phyloP scores from a whole-genome alignment of 768 basidiomycete species.

The Leccinum imitatum region DNA sequence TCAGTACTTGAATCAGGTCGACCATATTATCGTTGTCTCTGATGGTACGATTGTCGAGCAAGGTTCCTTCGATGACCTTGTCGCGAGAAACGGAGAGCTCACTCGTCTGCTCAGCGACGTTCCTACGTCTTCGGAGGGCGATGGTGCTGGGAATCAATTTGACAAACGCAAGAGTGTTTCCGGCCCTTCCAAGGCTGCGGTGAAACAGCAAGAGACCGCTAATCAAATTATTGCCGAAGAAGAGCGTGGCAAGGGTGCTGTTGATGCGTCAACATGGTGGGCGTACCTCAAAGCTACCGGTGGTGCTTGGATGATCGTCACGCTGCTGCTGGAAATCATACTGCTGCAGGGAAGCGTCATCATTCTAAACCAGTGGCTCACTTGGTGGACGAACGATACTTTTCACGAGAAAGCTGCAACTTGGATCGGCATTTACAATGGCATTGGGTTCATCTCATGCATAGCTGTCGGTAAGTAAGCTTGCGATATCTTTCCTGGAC shows the following conservation, averaged over 20 bases:
- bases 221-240: slow-evolving; percentile 25
- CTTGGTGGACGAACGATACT: slow-evolving; percentile 30
- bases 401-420: slow-evolving; percentile 23
- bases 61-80: slow-evolving; percentile 41
- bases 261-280: slow-evolving; percentile 29
- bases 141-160: slow-evolving; percentile 10
- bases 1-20: slow-evolving; percentile 35
- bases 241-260: slow-evolving; percentile 26
- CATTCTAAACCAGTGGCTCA: slow-evolving; percentile 31
- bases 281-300: slow-evolving; percentile 33
- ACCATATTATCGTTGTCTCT: slow-evolving; percentile 47
- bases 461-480: slow-evolving; percentile 24
- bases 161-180: slow-evolving; percentile 24
- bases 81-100: slow-evolving; percentile 29
- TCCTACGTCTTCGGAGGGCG: slow-evolving; percentile 8
- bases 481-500: neutral
- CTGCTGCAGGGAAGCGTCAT: slow-evolving; percentile 26
- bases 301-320: slow-evolving; percentile 19
- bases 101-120: slow-evolving; percentile 27
- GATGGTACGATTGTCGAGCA: slow-evolving; percentile 46
- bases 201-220: slow-evolving; percentile 11
- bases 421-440: slow-evolving; percentile 33
- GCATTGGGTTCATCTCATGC: slow-evolving; percentile 23
- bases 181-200: slow-evolving; percentile 6
- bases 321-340: slow-evolving; percentile 20